Evolutionary conservation across 2,329 filamentous ascomycete genomes (phyloP).

Genomic region (Colletotrichum sublineola): DNA sequence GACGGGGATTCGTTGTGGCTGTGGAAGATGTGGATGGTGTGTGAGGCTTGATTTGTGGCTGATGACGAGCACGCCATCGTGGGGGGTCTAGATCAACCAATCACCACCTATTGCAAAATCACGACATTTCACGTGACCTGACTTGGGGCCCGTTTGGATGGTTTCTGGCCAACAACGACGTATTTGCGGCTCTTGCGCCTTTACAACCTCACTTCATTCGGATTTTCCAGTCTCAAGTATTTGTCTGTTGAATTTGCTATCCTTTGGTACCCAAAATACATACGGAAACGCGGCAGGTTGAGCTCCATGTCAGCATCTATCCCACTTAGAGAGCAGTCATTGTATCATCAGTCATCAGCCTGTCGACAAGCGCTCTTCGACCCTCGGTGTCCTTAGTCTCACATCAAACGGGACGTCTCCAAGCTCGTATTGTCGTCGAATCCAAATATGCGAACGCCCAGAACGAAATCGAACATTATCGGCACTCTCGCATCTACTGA

Average conservation of each 20-base stretch:
- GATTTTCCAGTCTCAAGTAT: conserved; percentile 9
- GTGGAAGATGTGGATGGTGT: neutral
- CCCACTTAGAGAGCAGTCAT: conserved; percentile 35
- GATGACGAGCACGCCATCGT: conserved; percentile 39
- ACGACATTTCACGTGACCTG: conserved; percentile 44
- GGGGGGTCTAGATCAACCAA: conserved; percentile 27
- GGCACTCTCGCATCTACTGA: conserved; percentile 46
- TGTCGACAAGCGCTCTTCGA: conserved; percentile 34
- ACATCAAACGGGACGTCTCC: conserved; percentile 30
- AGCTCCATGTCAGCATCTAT: conserved; percentile 27
- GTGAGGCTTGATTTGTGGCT: conserved; percentile 27
- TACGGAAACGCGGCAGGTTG: conserved; percentile 35
- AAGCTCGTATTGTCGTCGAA: conserved; percentile 22
- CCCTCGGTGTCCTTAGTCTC: conserved; percentile 21
- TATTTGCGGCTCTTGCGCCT: conserved; percentile 34
- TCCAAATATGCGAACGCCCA: conserved; percentile 19
- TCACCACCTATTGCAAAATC: conserved; percentile 39
- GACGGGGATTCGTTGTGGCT: conserved; percentile 1
- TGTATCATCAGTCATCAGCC: conserved; percentile 35
- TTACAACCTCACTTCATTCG: conserved; percentile 35
- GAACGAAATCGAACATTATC: conserved; percentile 15
- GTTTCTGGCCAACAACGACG: conserved; percentile 35
- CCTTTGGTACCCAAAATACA: conserved; percentile 32
- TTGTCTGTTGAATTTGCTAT: conserved; percentile 36
- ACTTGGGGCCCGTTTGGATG: conserved; percentile 23